These are phyloP conservation scores for Penicillium pancosmium DNA, from an alignment of 495 filamentous ascomycete genomes.

Conservation along the genomic window DNA sequence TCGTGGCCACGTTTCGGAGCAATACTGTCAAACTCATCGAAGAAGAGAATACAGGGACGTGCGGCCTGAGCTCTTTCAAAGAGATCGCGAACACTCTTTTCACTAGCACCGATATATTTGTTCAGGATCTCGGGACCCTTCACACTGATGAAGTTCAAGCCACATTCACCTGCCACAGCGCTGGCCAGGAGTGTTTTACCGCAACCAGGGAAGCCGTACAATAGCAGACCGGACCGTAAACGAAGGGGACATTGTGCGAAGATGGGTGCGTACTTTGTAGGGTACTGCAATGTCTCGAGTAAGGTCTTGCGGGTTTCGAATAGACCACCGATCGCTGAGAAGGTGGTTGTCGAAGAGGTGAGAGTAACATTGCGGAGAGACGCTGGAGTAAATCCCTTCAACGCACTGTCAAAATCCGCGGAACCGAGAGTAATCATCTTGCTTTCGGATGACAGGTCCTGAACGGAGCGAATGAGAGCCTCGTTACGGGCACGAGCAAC, in stretches of 20 bases:
- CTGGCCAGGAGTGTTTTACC: conserved; percentile 93
- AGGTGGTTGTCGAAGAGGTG: conserved; percentile 85
- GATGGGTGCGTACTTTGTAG: conserved; percentile 96
- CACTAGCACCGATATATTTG: conserved; percentile 96
- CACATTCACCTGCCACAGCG: conserved; percentile 93
- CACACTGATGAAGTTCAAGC: conserved; percentile 96
- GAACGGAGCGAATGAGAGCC: conserved; percentile 75
- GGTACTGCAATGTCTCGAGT: conserved; percentile 93
- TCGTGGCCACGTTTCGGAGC: conserved; percentile 97
- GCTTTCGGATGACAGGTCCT: conserved; percentile 34
- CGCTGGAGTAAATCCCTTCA: conserved; percentile 91
- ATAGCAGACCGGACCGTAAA: conserved; percentile 83
- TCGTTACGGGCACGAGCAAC: conserved; percentile 88
- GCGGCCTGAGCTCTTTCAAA: conserved; percentile 92
- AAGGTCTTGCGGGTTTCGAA: conserved; percentile 81
- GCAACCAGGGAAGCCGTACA: conserved; percentile 95
- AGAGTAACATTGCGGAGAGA: conserved; percentile 92
- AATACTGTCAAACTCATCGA: conserved; percentile 97
- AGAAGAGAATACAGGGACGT: conserved; percentile 90
- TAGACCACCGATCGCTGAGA: conserved; percentile 87
- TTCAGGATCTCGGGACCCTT: conserved; percentile 98
- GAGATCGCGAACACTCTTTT: conserved; percentile 91
- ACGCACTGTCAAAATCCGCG: conserved; percentile 77
- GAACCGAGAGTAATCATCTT: conserved; percentile 62
- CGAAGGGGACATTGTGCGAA: conserved; percentile 94